Evolutionary conservation across 2,329 filamentous ascomycete species (phyloP).

Genomic region (Falciphora oryzae): DNA sequence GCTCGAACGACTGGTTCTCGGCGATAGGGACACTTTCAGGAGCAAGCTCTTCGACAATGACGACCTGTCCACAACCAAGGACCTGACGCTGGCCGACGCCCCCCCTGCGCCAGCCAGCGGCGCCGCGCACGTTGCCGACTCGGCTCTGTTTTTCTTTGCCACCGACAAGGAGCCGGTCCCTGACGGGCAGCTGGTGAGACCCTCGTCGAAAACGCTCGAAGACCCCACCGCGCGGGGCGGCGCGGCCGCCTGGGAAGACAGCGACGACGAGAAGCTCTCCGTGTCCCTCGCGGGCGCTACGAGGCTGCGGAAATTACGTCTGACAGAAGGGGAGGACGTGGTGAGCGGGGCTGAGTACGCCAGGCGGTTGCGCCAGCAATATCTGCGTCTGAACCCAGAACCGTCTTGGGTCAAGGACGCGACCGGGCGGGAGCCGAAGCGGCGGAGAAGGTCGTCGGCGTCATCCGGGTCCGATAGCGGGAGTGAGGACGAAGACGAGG

Average conservation of each 20-base stretch:
- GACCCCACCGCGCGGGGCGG: conserved; percentile 22
- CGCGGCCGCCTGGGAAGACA: conserved; percentile 80
- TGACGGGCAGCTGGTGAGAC: conserved; percentile 23
- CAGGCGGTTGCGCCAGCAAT: conserved; percentile 73
- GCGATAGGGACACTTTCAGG: conserved; percentile 77
- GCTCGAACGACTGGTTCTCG: conserved; percentile 82
- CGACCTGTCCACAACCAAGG: conserved; percentile 26
- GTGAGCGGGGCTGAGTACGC: conserved; percentile 84
- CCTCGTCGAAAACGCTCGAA: conserved; percentile 3
- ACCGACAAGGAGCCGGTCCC: conserved; percentile 44
- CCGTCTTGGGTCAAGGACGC: conserved; percentile 54
- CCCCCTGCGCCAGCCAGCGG: conserved; percentile 18
- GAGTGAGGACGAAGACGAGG: conserved; percentile 14
- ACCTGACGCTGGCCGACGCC: conserved; percentile 29
- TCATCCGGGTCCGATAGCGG: conserved; percentile 16
- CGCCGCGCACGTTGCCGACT: conserved; percentile 49
- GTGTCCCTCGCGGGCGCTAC: conserved; percentile 74
- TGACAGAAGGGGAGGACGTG: conserved; percentile 76
- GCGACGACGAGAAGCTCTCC: conserved; percentile 83
- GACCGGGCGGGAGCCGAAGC: conserved; percentile 44
- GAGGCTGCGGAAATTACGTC: conserved; percentile 75
- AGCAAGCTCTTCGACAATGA: conserved; percentile 61
- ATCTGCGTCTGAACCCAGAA: conserved; percentile 51
- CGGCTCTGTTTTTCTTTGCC: conserved; percentile 81
- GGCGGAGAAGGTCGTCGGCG: conserved; percentile 25